Base-by-base conservation (phyloP, 306 rosid species). In the Styphnolobium japonicum region DNA sequence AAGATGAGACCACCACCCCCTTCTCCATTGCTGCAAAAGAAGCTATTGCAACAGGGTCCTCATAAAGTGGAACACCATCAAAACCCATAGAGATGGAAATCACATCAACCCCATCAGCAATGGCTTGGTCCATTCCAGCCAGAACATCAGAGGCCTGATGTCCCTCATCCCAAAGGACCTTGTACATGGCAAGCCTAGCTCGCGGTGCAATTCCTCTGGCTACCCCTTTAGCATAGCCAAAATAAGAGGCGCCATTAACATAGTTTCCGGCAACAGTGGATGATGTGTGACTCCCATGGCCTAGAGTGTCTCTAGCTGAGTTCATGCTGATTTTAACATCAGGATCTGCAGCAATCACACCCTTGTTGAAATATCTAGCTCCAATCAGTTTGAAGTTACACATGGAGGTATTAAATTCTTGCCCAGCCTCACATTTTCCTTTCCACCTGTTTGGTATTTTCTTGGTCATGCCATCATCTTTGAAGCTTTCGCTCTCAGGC, bases 401-500 rank as follows among this genome's bases (percentile, higher is more conserved):
- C 73, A 80, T 5, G 37, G 87, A 80, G 27, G 51, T 23, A 61
- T 76, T 71, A 4, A 80, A 85, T 0, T 76, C 79, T 71, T 85
- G 82, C 5, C 85, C 82, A 22, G 3, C 78, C 65, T 84, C 75
- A 68, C 87, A 75, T 2, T 22, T 42, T 56, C 84, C 81, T 27
- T 68, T 74, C 84, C 82, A 84, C 48, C 8, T 67, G 9, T 7
- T 12, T n/a, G 75, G 84, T 3, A 65, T 31, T 27, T 61, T 69
- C 23, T 37, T 43, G 19, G 61, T 43, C 87, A 80, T 75, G 16
- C 82, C 85, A 23, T 55, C 31, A 49, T 80, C 87, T 34, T 52
- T 33, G 31, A 82, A 89, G 81, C 87, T 86, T 5, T 70, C 31
- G 8, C 84, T 73, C 82, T 75, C 84, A 5, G 76, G 81, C 84